A percentile compares a stretch with the other conserved stretches of the same genome.
Conservation (phyloP, 106 monocot genomes). For the Dendrobium chrysotoxum region DNA sequence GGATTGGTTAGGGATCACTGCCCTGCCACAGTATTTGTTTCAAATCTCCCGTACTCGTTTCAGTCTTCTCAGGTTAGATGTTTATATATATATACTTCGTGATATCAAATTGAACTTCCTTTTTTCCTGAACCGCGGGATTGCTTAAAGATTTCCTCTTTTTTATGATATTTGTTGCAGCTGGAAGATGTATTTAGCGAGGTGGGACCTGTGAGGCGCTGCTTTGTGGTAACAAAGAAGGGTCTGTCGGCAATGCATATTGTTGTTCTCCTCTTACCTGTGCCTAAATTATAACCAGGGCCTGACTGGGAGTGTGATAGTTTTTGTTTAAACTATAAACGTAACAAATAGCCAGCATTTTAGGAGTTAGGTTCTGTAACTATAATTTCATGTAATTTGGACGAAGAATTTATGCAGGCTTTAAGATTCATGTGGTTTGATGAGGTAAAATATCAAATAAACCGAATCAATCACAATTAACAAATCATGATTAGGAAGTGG, state of each 20-base stretch:
- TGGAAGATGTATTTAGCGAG: constrained; percentile 75
- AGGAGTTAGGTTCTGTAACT: background rate
- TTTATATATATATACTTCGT: background rate
- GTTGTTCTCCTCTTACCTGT: background rate
- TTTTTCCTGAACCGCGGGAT: background rate
- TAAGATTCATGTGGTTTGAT: background rate
- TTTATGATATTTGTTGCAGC: constrained; percentile 28
- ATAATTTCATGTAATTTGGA: background rate
- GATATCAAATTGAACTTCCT: background rate
- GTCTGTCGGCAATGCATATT: constrained; percentile 14
- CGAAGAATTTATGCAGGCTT: background rate
- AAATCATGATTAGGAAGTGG: background rate
- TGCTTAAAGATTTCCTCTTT: background rate
- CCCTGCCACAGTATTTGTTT: constrained; percentile 54
- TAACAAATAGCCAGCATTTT: background rate
- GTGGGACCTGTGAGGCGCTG: constrained; percentile 84
- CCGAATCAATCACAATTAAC: background rate
- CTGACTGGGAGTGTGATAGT: background rate
- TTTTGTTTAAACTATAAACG: background rate
- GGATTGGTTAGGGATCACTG: constrained; percentile 14
- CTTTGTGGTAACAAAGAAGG: constrained; percentile 69
- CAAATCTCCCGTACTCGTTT: constrained; percentile 71
- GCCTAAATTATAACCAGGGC: background rate
- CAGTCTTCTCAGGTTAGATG: constrained; percentile 44
- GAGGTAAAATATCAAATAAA: background rate